A percentile compares a stretch with the other conserved stretches of the same genome.
phyloP scores from a whole-genome alignment of 768 basidiomycete species.

The Macrolepiota dolichaula region DNA sequence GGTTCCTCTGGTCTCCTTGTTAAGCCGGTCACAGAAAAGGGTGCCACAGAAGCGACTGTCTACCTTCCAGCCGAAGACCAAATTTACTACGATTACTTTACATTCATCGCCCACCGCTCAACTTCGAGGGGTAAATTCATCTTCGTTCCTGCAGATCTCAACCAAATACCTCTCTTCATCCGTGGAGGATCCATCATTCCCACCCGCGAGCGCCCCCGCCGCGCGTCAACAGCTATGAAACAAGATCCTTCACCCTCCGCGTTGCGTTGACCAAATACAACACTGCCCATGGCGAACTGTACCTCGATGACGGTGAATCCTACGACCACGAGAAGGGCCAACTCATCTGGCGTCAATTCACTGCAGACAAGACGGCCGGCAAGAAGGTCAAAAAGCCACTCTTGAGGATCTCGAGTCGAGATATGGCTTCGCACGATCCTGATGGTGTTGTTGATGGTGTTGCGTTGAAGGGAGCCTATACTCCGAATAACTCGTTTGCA shows the following conservation, averaged over 20 bases:
- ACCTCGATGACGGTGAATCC: constrained; percentile 91
- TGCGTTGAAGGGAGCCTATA: constrained; percentile 40
- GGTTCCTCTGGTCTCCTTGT: constrained; percentile 86
- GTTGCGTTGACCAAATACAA: constrained; percentile 66
- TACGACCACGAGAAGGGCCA: constrained; percentile 75
- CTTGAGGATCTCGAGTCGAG: constrained; percentile 49
- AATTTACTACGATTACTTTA: constrained; percentile 95
- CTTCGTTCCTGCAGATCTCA: constrained; percentile 75
- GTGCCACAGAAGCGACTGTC: constrained; percentile 62
- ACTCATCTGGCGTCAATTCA: constrained; percentile 80
- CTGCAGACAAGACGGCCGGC: constrained; percentile 42
- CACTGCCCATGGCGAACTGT: constrained; percentile 78
- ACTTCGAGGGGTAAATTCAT: constrained; percentile 60
- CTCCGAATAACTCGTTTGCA: constrained; percentile 65
- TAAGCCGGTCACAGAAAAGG: constrained; percentile 83
- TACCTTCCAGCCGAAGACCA: constrained; percentile 83
- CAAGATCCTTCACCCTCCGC: constrained; percentile 91
- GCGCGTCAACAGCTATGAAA: constrained; percentile 86
- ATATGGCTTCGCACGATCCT: constrained; percentile 46
- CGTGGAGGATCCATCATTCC: constrained; percentile 90
- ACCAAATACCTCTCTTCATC: constrained; percentile 80
- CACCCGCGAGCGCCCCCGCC: constrained; percentile 82
- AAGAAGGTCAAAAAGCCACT: constrained; percentile 32
- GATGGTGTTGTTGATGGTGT: constrained; percentile 50
- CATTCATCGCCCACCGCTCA: constrained; percentile 63